These are phyloP conservation scores for Meyerozyma carpophila DNA, from an alignment of 1,139 yeast genomes.

Conservation along the genomic window DNA sequence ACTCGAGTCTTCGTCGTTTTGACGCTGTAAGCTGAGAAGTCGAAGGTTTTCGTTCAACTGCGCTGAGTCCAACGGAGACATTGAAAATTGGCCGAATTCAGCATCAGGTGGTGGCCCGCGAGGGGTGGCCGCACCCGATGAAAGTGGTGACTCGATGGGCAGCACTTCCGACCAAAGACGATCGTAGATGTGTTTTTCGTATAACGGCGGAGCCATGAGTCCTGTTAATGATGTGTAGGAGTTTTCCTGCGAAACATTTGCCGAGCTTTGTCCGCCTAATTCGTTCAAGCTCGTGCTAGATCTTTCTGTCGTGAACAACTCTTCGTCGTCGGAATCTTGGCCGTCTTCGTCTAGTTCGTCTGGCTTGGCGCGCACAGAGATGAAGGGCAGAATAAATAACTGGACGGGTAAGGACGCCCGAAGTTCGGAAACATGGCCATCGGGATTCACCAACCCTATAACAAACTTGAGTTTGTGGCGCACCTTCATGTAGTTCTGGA, in stretches of 20 bases:
- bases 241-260: slow-evolving; percentile 20
- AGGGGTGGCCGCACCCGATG: slow-evolving; percentile 52
- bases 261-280: slow-evolving; percentile 11
- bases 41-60: slow-evolving; percentile 51
- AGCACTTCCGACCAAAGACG: slow-evolving; percentile 72
- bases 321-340: slow-evolving; percentile 22
- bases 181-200: slow-evolving; percentile 82
- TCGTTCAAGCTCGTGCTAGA: slow-evolving; percentile 27
- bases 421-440: slow-evolving; percentile 71
- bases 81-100: slow-evolving; percentile 21
- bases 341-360: slow-evolving; percentile 18
- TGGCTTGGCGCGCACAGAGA: slow-evolving; percentile 54
- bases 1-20: slow-evolving; percentile 18
- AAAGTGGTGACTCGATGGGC: slow-evolving; percentile 50
- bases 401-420: slow-evolving; percentile 70
- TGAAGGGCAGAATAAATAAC: slow-evolving; percentile 75
- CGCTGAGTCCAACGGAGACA: slow-evolving; percentile 38
- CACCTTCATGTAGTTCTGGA: slow-evolving; percentile 55
- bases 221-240: slow-evolving; percentile 37
- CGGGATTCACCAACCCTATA: slow-evolving; percentile 64
- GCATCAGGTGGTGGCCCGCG: slow-evolving; percentile 10
- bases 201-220: slow-evolving; percentile 82
- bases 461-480: slow-evolving; percentile 65
- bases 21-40: slow-evolving; percentile 48
- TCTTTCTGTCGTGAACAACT: slow-evolving; percentile 25